Percentiles rank a stretch among this genome's conserved stretches.
phyloP scores from a whole-genome alignment of 192 early-diverging fungal genomes.

The Backusella macrospora region DNA sequence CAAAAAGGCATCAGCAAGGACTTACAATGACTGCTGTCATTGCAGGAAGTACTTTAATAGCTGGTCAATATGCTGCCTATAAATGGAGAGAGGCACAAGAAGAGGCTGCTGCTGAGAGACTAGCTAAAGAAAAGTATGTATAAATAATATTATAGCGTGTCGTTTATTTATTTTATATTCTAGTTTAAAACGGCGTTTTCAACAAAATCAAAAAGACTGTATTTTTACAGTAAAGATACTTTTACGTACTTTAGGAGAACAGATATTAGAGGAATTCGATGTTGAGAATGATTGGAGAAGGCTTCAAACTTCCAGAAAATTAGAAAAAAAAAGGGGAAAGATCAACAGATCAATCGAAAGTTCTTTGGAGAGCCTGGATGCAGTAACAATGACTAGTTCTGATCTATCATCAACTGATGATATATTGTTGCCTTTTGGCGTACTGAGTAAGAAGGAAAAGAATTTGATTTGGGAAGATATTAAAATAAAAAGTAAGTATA shows the following conservation, averaged over 20 bases:
- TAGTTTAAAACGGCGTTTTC: conserved; percentile 86
- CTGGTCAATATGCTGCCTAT: conserved; percentile 71
- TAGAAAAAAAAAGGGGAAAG: conserved; percentile 29
- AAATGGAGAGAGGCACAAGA: conserved; percentile 77
- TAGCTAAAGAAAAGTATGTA: conserved; percentile 75
- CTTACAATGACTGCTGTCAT: conserved; percentile 66
- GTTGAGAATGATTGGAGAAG: conserved; percentile 73
- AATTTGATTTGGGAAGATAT: conserved; percentile 87
- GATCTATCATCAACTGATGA: not conserved
- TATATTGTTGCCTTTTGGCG: not conserved
- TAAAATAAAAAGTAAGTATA: conserved; percentile 74
- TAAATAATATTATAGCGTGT: not conserved
- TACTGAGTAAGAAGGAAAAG: conserved; percentile 55
- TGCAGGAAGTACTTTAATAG: conserved; percentile 68
- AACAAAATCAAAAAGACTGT: conserved; percentile 94
- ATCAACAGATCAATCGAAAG: conserved; percentile 17
- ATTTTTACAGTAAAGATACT: conserved; percentile 81
- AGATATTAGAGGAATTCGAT: conserved; percentile 76
- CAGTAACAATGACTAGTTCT: not conserved
- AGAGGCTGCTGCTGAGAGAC: conserved; percentile 63
- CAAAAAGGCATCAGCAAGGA: conserved; percentile 66
- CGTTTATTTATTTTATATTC: conserved; percentile 20
- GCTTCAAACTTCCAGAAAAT: conserved; percentile 57
- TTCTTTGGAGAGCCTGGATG: conserved; percentile 8
- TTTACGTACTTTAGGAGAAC: conserved; percentile 77